A percentile compares a stretch with the other conserved stretches of the same genome.
These are phyloP conservation scores for Eutrema heterophyllum DNA, from an alignment of 345 rosid species.

Conservation along the genomic window DNA sequence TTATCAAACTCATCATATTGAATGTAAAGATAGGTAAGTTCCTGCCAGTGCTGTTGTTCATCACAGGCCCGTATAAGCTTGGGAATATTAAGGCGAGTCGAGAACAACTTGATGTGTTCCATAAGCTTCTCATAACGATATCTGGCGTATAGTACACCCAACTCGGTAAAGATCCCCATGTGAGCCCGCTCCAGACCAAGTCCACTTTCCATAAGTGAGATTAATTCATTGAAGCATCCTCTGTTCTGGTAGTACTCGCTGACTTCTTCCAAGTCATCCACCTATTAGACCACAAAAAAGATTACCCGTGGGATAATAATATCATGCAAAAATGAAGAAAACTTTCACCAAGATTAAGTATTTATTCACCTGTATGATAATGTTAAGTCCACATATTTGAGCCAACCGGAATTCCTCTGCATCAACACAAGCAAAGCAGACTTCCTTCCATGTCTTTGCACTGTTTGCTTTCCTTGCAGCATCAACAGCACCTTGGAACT, in stretches of 20 bases:
- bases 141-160: slow-evolving; percentile 98
- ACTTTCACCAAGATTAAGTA: background rate
- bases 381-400: slow-evolving; percentile 94
- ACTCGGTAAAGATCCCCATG: slow-evolving; percentile 98
- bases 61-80: slow-evolving; percentile 98
- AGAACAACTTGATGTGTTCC: slow-evolving; percentile 98
- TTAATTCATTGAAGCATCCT: slow-evolving; percentile 95
- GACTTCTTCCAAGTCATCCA: slow-evolving; percentile 97
- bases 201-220: slow-evolving; percentile 99
- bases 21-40: slow-evolving; percentile 87
- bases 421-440: slow-evolving; percentile 99
- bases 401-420: slow-evolving; percentile 98
- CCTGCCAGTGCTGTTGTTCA: slow-evolving; percentile 98
- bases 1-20: slow-evolving; percentile 95
- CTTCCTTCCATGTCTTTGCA: slow-evolving; percentile 99
- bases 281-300: slow-evolving; percentile 42
- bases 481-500: slow-evolving; percentile 98
- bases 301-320: slow-evolving; percentile 6
- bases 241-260: slow-evolving; percentile 97
- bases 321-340: background rate
- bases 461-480: slow-evolving; percentile 99
- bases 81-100: slow-evolving; percentile 97
- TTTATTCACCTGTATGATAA: slow-evolving; percentile 70
- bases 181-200: slow-evolving; percentile 97
- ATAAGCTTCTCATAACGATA: slow-evolving; percentile 95